Percentiles rank a stretch among this genome's conserved stretches.
Evolutionary conservation across 2,329 filamentous ascomycete species (phyloP).

Genomic region (Fusarium albosuccineum): DNA sequence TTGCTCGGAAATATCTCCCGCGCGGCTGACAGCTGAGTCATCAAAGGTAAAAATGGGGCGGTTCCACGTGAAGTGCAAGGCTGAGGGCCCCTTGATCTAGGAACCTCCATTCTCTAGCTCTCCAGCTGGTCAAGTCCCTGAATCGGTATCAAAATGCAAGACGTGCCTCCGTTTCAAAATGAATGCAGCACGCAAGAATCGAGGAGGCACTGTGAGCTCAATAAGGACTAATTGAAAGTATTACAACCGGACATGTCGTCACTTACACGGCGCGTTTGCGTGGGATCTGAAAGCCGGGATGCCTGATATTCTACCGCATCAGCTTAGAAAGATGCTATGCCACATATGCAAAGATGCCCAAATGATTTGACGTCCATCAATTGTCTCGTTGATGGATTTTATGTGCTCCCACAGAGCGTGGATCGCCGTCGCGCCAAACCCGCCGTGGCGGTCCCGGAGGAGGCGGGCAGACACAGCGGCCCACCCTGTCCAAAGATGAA

Average conservation of each 20-base stretch:
- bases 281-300: constrained; percentile 5
- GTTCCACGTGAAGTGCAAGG: constrained; percentile 49
- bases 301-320: constrained; percentile 33
- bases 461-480: constrained; percentile 29
- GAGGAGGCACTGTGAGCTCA: not conserved
- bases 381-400: not conserved
- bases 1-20: constrained; percentile 11
- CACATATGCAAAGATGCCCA: not conserved
- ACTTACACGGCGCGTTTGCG: constrained; percentile 29
- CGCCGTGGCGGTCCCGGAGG: constrained; percentile 28
- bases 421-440: constrained; percentile 19
- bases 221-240: not conserved
- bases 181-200: not conserved
- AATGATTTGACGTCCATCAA: not conserved
- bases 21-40: constrained; percentile 42
- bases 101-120: constrained; percentile 22
- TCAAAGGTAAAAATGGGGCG: constrained; percentile 41
- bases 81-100: constrained; percentile 42
- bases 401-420: constrained; percentile 12
- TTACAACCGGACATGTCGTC: not conserved
- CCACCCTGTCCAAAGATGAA: constrained; percentile 23
- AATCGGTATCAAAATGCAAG: not conserved
- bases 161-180: not conserved
- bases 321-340: not conserved
- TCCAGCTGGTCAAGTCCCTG: not conserved